Percentiles rank a stretch among this genome's conserved stretches.
phyloP scores from a whole-genome alignment of 2,329 filamentous ascomycete species.

The Paraphoma chrysanthemicola region DNA sequence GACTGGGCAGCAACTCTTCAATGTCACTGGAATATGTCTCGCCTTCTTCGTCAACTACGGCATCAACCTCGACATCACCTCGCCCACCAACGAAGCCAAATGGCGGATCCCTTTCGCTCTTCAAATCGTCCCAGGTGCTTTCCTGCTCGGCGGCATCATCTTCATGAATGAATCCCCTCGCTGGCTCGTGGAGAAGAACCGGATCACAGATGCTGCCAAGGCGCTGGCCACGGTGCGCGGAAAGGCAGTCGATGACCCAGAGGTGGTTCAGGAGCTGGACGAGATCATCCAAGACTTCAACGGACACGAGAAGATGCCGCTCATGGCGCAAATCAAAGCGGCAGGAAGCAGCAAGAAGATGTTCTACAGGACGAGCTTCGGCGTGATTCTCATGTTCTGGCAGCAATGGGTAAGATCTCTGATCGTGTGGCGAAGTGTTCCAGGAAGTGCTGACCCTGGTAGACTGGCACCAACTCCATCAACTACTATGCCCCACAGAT shows the following conservation, averaged over 20 bases:
- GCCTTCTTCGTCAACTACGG: constrained; percentile 63
- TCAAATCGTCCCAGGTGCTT: constrained; percentile 59
- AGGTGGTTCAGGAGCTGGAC: constrained; percentile 50
- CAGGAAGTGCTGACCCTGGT: too few species aligned
- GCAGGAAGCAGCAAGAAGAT: constrained; percentile 48
- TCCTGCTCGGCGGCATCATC: constrained; percentile 58
- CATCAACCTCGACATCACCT: constrained; percentile 53
- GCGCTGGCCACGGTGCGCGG: constrained; percentile 50
- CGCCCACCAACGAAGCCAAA: constrained; percentile 52
- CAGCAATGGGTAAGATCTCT: constrained; percentile 39
- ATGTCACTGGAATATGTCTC: constrained; percentile 56
- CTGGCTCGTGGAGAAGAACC: constrained; percentile 62
- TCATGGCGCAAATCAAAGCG: constrained; percentile 47
- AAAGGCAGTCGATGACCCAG: constrained; percentile 42
- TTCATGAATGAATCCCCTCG: constrained; percentile 62
- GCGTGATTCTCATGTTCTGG: constrained; percentile 54
- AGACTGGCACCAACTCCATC: constrained; percentile 45
- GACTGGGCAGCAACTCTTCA: constrained; percentile 43
- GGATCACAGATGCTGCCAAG: constrained; percentile 52
- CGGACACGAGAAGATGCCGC: constrained; percentile 51
- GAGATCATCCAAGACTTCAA: constrained; percentile 53
- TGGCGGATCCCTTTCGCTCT: constrained; percentile 62
- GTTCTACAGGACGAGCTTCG: constrained; percentile 52
- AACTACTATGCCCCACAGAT: constrained; percentile 56
- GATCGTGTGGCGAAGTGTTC: too few species aligned